phyloP scores from a whole-genome alignment of 768 basidiomycete species.

The Pisolithus microcarpus region DNA sequence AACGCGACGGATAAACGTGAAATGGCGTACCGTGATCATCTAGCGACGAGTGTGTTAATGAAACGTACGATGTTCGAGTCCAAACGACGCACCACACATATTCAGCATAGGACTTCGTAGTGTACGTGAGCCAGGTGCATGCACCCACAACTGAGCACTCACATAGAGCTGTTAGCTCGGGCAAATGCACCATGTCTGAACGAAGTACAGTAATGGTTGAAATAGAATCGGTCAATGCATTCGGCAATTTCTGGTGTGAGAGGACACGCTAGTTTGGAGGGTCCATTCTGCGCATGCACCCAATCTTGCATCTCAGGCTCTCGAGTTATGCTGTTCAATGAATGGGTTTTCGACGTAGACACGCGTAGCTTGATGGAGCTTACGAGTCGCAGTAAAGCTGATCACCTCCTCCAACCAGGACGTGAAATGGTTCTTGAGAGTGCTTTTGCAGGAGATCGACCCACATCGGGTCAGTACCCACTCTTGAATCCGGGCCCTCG shows the following conservation, averaged over 20 bases:
- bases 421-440: conserved; percentile 73
- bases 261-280: conserved; percentile 49
- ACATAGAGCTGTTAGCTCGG: conserved; percentile 87
- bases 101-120: conserved; percentile 76
- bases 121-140: background rate
- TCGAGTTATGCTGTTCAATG: conserved; percentile 51
- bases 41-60: conserved; percentile 18
- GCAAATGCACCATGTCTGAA: conserved; percentile 90
- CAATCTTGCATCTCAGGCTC: conserved; percentile 89
- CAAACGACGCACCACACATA: conserved; percentile 57
- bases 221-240: conserved; percentile 82
- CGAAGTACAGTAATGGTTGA: conserved; percentile 82
- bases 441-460: conserved; percentile 85
- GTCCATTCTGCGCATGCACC: conserved; percentile 53
- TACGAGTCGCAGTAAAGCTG: conserved; percentile 84
- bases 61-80: background rate
- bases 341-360: background rate
- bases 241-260: conserved; percentile 65
- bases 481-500: conserved; percentile 70
- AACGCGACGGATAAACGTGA: background rate
- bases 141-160: conserved; percentile 21
- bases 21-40: conserved; percentile 68
- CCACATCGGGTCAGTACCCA: conserved; percentile 92
- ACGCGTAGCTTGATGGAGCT: conserved; percentile 14
- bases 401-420: conserved; percentile 90